Evolutionary conservation across 176 grass and related monocot genomes (phyloP), one percentile per base, ranked within the genome.

Genomic region (Olyra latifolia): DNA sequence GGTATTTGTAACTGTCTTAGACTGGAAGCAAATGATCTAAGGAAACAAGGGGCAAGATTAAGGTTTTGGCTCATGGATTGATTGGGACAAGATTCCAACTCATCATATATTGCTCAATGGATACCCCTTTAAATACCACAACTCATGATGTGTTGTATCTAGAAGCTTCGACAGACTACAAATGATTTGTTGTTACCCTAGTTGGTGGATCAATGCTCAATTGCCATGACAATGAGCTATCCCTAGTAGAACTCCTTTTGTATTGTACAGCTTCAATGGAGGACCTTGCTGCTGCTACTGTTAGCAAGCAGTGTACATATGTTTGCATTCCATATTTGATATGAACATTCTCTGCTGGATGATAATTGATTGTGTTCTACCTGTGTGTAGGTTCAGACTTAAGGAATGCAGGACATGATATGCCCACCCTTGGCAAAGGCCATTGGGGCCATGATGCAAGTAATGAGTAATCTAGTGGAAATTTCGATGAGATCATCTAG

Each of bases 101-200:
- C 6, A 7, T 25, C 62, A 41, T 67, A 38, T 67, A 67, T 43
- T 67, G 64, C 39, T 67, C 2, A 10, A 43, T 42, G 9, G 13
- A 67, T 1, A 42, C 64, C 39, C 3, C 64, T 40, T 43, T 7
- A 9, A 4, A 62, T 66, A 35, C 38, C 10, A 66, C 32, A 39
- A 66, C 38, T 35, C 71, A 74, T 57, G 35, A 75, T 35, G 72
- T 17, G 10, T 39, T 75, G 53, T 58, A 58, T 42, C 52, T 58
- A 43, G 20, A 75, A 42, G 35, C 12, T 42, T 58, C n/a, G 25
- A 42, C 32, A 35, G 32, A 35, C 32, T 35, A 53, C 25, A 75
- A 74, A 57, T 24, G 8, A 74, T 55, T 23, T 25, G 71, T 43
- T 38, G 56, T 22, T 39, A 75, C 58, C 45, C 20, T 57, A 57